Evolutionary conservation across 2,329 filamentous ascomycete species (phyloP), one percentile per base, ranked within the genome.

Genomic region (Diplocarpon rosae): DNA sequence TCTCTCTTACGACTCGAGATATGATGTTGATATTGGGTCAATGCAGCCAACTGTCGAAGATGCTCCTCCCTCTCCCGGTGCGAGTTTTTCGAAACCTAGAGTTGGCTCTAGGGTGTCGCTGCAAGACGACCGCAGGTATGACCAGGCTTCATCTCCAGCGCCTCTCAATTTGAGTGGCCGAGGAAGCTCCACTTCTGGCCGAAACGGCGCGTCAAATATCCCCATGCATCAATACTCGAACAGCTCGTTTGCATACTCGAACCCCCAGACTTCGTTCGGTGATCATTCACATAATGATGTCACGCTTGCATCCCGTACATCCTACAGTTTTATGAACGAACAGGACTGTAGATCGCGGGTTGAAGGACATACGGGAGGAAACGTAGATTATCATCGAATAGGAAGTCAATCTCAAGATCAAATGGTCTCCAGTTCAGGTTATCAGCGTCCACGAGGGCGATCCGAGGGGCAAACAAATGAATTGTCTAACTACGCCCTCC

Each of bases 1-100:
- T 53, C 51, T 62, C 45, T 54, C 58, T n/a, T 62, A 57, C 38
- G 58, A 62, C 41, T 52, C 58, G n/a, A 51, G 52, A 33, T 65
- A 64, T 42, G 62, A 63, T 43, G 52, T 57, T 13, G 58, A 64
- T 44, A 65, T 68, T 49, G 63, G 63, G 10, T 62, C 64, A 6
- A 69, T 70, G 67, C 67, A 70, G 46, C 65, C 67, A 8, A 65
- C 65, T 1, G 67, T 70, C 37, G 67, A 69, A 50, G 67, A 70
- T 55, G 67, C 54, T 20, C 59, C 59, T 11, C 53, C 54, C 6
- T 59, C 58, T 35, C 59, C 60, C 15, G 50, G 54, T 29, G 39
- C 30, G 8, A 48, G 47, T 33, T 46, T 46, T 39, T 48, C 52
- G 24, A 40, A 47, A 5, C 49, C 52, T 37, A 37, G 51, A 47